These are phyloP conservation scores for Cyberlindnera euphorbiiphila DNA, from an alignment of 805 yeast genomes.

Conservation along the genomic window DNA sequence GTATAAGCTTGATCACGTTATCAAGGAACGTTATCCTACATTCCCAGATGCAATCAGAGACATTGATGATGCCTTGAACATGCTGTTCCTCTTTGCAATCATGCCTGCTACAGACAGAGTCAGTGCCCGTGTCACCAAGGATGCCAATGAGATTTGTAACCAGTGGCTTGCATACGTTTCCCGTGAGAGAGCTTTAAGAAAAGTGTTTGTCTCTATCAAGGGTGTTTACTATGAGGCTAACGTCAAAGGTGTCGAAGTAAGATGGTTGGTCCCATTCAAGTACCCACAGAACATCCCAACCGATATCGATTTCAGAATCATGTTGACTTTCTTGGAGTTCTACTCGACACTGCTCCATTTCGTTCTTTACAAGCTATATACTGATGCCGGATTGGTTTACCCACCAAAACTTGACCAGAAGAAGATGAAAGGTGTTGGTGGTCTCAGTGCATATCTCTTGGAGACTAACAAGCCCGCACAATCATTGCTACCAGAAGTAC, in stretches of 20 bases:
- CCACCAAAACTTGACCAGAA: slow-evolving; percentile 77
- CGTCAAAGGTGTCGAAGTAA: slow-evolving; percentile 85
- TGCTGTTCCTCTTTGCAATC: slow-evolving; percentile 89
- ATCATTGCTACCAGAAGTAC: slow-evolving; percentile 25
- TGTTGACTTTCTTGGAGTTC: slow-evolving; percentile 95
- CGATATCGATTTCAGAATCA: slow-evolving; percentile 93
- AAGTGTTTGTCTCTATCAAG: slow-evolving; percentile 93
- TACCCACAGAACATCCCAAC: slow-evolving; percentile 94
- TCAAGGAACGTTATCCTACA: slow-evolving; percentile 94
- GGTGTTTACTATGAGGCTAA: slow-evolving; percentile 94
- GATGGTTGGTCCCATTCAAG: slow-evolving; percentile 97
- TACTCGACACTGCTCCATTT: slow-evolving; percentile 90
- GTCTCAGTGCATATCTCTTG: slow-evolving; percentile 77
- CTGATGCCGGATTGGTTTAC: slow-evolving; percentile 79
- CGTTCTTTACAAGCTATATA: slow-evolving; percentile 78
- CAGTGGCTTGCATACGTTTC: slow-evolving; percentile 96
- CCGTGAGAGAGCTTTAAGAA: slow-evolving; percentile 72
- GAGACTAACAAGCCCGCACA: slow-evolving; percentile 40
- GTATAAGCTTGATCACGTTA: slow-evolving; percentile 83
- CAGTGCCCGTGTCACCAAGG: slow-evolving; percentile 74
- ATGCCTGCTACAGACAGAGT: slow-evolving; percentile 92
- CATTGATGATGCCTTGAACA: slow-evolving; percentile 90
- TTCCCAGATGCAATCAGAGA: slow-evolving; percentile 91
- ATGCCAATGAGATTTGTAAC: slow-evolving; percentile 81
- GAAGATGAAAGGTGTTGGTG: slow-evolving; percentile 83